Evolutionary conservation across 805 yeast genomes (phyloP).

Genomic region (Zygosaccharomyces kombuchaensis): DNA sequence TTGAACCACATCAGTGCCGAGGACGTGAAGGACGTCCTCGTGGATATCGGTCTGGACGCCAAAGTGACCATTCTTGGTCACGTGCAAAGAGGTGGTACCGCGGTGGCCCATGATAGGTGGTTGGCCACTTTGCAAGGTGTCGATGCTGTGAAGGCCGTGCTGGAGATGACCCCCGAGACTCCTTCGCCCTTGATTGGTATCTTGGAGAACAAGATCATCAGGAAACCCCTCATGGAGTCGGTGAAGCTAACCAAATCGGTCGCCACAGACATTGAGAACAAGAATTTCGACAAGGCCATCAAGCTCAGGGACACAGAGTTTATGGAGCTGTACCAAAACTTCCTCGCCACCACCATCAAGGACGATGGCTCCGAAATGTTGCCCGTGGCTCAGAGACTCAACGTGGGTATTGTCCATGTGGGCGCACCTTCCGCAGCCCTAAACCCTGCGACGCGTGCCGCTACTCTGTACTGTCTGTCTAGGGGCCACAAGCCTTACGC

Average conservation of each 20-base stretch:
- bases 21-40: conserved; percentile 76
- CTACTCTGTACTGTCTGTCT: conserved; percentile 81
- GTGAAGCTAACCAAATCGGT: conserved; percentile 84
- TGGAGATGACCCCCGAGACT: conserved; percentile 80
- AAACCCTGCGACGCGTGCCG: conserved; percentile 90
- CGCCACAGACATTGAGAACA: conserved; percentile 75
- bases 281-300: conserved; percentile 85
- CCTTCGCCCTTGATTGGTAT: conserved; percentile 95
- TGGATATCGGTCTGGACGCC: conserved; percentile 84
- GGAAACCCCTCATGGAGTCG: conserved; percentile 85
- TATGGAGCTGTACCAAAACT: conserved; percentile 71
- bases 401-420: conserved; percentile 80
- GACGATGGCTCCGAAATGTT: conserved; percentile 59
- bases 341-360: conserved; percentile 60
- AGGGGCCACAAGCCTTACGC: conserved; percentile 90
- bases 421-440: conserved; percentile 98
- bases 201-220: conserved; percentile 77
- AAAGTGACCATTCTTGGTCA: conserved; percentile 95
- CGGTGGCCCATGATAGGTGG: conserved; percentile 90
- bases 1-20: conserved; percentile 76
- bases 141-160: conserved; percentile 91
- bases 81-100: conserved; percentile 98
- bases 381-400: conserved; percentile 58
- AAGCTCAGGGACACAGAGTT: conserved; percentile 82
- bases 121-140: conserved; percentile 96